Base-by-base conservation (phyloP, 1,284 basidiomycete species). In the Sporisorium reilianum region DNA sequence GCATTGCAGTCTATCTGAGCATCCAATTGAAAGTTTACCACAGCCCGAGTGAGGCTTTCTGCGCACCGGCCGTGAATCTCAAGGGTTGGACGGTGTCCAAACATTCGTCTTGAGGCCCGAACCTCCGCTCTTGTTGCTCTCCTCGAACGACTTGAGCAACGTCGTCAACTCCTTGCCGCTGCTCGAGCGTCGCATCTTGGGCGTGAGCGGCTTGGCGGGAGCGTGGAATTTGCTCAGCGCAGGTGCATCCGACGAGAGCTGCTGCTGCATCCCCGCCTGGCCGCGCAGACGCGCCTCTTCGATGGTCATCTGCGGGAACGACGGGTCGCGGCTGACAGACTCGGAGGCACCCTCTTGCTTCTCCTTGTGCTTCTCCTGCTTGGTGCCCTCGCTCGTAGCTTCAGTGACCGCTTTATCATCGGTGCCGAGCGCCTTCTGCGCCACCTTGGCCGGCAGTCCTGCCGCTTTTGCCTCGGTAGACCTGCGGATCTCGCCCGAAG, bases 161-260 rank as follows among this genome's bases (percentile, higher is more conserved):
- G 44, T 58, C 16, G 69, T 62, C 23, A 76, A 59, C 58, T 72
- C 68, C 49, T 71, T 72, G 16, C 65, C 74, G 45, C 75, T 78
- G 49, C 56, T 57, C 25, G 64, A 53, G 7, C 75, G 61, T 40
- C 80, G 59, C 62, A 80, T 77, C 48, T 66, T 70, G 32, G 78
- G 78, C 32, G 65, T 71, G n/a, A 78, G 63, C 5, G 77, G 64
- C 57, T 68, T 79, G 55, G 64, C 51, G 11, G 67, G 76, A 14
- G 77, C 75, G 51, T 80, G 80, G 61, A 79, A 82, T 45, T 58
- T 72, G 69, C 56, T 68, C 55, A 73, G 61, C 22, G 62, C 74
- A 18, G 77, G 73, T 18, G 67, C 79, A n/a, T 68, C 62, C 25
- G 66, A 62, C n/a, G 67, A 75, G 22, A 70, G 72, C 45, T 78